Evolutionary conservation across 2,329 filamentous ascomycete genomes (phyloP).

Genomic region (Penicillium sp.): DNA sequence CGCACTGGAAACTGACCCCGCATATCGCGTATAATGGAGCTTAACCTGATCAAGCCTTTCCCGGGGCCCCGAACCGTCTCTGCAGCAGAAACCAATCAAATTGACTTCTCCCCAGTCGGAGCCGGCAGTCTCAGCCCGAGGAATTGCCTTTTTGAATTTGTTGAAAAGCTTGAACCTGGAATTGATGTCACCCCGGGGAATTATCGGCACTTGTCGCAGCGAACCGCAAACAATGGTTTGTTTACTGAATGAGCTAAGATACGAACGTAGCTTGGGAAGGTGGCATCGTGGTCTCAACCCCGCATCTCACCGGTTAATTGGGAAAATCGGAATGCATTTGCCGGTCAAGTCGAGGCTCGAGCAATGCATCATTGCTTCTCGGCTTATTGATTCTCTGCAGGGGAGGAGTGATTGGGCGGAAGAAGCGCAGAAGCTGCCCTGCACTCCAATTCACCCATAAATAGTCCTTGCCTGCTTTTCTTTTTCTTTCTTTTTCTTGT

Average conservation of each 20-base stretch:
- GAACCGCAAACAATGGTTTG: not conserved
- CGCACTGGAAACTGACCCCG: not conserved
- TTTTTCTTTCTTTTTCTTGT: not conserved
- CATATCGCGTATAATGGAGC: not conserved
- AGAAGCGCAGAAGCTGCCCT: not conserved
- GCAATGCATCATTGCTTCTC: not conserved
- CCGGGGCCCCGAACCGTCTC: not conserved
- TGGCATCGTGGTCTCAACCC: not conserved
- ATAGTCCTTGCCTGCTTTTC: not conserved
- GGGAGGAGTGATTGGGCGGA: not conserved
- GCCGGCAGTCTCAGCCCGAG: not conserved
- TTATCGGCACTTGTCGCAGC: not conserved
- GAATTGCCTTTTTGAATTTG: not conserved
- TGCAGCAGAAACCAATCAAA: not conserved
- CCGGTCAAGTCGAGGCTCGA: not conserved
- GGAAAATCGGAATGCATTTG: not conserved
- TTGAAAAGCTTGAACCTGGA: not conserved
- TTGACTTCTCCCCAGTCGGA: no score
- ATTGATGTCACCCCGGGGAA: not conserved
- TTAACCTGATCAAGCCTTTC: conserved; percentile 1
- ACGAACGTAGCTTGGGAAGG: not conserved
- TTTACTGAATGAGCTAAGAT: not conserved
- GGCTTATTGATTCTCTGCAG: not conserved
- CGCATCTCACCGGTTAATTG: not conserved
- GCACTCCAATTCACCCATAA: not conserved